These are phyloP conservation scores for Aspergillus ochraceoroseus DNA, from an alignment of 2,329 filamentous ascomycete species.

Conservation along the genomic window DNA sequence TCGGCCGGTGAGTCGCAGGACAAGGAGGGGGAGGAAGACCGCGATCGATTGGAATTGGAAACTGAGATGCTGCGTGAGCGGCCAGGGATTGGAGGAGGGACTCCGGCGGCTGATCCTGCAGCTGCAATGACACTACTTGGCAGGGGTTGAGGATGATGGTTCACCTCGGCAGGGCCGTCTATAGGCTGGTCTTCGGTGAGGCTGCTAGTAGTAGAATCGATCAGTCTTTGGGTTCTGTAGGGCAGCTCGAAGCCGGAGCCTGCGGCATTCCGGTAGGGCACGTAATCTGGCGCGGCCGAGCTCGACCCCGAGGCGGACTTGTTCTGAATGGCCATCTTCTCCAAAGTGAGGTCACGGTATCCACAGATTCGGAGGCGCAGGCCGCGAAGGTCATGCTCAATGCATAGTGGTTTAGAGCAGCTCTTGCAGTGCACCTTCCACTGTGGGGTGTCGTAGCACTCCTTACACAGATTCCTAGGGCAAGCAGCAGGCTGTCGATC, in stretches of 20 bases:
- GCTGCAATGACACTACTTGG: slow-evolving; percentile 21
- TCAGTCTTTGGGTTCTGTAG: slow-evolving; percentile 28
- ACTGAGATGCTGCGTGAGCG: slow-evolving; percentile 38
- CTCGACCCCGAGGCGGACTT: slow-evolving; percentile 18
- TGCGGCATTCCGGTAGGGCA: slow-evolving; percentile 16
- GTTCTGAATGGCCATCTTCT: slow-evolving; percentile 43
- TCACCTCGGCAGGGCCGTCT: slow-evolving; percentile 26
- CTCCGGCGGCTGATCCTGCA: no score
- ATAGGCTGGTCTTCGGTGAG: slow-evolving; percentile 32
- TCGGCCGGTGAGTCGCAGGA: slow-evolving; percentile 38
- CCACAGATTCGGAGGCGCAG: slow-evolving; percentile 55
- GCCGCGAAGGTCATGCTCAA: slow-evolving; percentile 56
- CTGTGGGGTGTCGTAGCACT: slow-evolving; percentile 54
- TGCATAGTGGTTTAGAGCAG: slow-evolving; percentile 55
- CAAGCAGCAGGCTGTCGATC: slow-evolving; percentile 46
- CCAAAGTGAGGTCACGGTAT: slow-evolving; percentile 51
- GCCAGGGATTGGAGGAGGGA: slow-evolving; percentile 23
- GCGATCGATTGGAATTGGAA: slow-evolving; percentile 39
- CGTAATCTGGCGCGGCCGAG: slow-evolving; percentile 1
- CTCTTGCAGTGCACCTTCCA: slow-evolving; percentile 58
- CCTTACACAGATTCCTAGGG: slow-evolving; percentile 54
- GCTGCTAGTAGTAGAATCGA: slow-evolving; percentile 35
- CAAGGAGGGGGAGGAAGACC: slow-evolving; percentile 40
- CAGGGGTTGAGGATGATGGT: slow-evolving; percentile 18
- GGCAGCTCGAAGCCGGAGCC: slow-evolving; percentile 28